Percentiles rank a stretch among this genome's conserved stretches.
phyloP scores from a whole-genome alignment of 2,329 filamentous ascomycete species.

The Aspergillus neoniger region DNA sequence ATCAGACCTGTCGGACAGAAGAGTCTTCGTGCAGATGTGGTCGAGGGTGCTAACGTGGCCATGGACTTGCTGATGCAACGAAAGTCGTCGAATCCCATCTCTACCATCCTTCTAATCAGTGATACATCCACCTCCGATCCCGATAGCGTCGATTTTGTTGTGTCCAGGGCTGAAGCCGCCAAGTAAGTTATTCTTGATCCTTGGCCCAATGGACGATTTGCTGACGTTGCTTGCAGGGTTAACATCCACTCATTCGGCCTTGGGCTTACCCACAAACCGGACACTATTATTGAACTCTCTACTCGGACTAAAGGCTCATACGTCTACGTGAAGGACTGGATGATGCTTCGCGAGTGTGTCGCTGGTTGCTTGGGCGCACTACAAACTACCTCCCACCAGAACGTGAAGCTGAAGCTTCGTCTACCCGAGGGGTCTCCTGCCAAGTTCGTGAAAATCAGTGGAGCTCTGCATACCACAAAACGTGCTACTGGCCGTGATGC shows the following conservation, averaged over 20 bases:
- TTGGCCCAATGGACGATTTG: conserved; percentile 5
- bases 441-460: conserved; percentile 98
- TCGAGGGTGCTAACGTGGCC: conserved; percentile 94
- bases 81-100: conserved; percentile 92
- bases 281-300: conserved; percentile 97
- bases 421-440: conserved; percentile 94
- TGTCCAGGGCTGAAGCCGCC: conserved; percentile 92
- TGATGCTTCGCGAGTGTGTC: conserved; percentile 97
- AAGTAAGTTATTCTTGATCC: conserved; percentile 63
- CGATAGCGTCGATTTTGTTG: conserved; percentile 96
- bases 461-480: conserved; percentile 93
- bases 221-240: conserved; percentile 59
- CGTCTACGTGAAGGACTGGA: conserved; percentile 99
- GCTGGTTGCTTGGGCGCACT: conserved; percentile 89
- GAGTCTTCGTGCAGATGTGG: conserved; percentile 92
- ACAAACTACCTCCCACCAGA: conserved; percentile 95
- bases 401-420: conserved; percentile 91
- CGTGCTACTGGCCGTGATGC: conserved; percentile 91
- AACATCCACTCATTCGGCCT: conserved; percentile 95
- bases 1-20: conserved; percentile 95
- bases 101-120: conserved; percentile 94
- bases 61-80: conserved; percentile 99
- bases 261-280: conserved; percentile 94
- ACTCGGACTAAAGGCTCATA: conserved; percentile 95
- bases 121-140: conserved; percentile 93